Evolutionary conservation across 2,329 filamentous ascomycete species (phyloP).

Genomic region (Nigrograna mackinnonii): DNA sequence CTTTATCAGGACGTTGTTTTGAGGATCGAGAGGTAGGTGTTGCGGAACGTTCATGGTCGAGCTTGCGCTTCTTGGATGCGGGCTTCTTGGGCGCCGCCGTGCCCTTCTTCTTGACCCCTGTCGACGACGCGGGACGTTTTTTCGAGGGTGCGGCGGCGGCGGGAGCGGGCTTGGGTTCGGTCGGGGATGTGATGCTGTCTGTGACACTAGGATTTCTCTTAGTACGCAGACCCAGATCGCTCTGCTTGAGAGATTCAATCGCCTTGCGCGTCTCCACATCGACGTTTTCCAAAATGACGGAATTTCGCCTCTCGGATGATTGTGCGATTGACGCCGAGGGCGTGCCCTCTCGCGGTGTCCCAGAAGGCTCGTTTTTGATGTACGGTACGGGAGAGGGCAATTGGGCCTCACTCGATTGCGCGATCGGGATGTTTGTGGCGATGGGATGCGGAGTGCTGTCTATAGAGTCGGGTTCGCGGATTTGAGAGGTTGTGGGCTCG

Average conservation of each 20-base stretch:
- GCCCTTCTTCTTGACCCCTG: constrained; percentile 49
- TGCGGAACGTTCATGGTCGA: constrained; percentile 44
- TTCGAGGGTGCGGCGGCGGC: constrained; percentile 31
- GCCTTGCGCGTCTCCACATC: constrained; percentile 47
- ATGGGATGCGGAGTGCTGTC: constrained; percentile 16
- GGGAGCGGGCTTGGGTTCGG: constrained; percentile 36
- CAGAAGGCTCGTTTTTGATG: constrained; percentile 46
- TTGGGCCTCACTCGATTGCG: constrained; percentile 10
- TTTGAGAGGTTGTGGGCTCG: constrained; percentile 29
- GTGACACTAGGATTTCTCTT: constrained; percentile 36
- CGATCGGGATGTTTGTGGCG: constrained; percentile 8
- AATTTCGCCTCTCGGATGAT: constrained; percentile 22
- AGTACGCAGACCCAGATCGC: constrained; percentile 46
- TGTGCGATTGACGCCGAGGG: constrained; percentile 24
- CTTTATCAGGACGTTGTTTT: constrained; percentile 32
- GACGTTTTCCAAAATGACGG: constrained; percentile 21
- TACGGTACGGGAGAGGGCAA: constrained; percentile 31
- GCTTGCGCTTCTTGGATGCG: constrained; percentile 49
- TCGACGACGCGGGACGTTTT: constrained; percentile 49
- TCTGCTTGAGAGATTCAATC: constrained; percentile 48
- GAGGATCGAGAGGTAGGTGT: constrained; percentile 46
- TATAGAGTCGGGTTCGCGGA: constrained; percentile 23
- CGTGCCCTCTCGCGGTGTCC: constrained; percentile 40
- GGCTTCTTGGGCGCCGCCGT: constrained; percentile 51
- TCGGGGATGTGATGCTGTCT: constrained; percentile 45